These are phyloP conservation scores for Fusarium verticillioides DNA, from an alignment of 2,329 filamentous ascomycete species.

Conservation along the genomic window DNA sequence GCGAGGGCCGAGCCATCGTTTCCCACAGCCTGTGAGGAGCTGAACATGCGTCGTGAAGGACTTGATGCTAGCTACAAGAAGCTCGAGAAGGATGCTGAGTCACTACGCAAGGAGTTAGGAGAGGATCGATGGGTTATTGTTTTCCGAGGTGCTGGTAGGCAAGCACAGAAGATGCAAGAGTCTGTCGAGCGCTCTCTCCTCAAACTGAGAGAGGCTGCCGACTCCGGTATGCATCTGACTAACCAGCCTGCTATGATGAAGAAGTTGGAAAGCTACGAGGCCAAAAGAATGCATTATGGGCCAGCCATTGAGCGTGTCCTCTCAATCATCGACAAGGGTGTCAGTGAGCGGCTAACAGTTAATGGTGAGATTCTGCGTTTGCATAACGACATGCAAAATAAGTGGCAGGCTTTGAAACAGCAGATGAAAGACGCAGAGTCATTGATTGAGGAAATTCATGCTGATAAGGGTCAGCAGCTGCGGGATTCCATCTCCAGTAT, in stretches of 20 bases:
- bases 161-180: conserved; percentile 96
- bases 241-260: conserved; percentile 77
- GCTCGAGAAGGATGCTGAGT: conserved; percentile 90
- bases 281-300: conserved; percentile 93
- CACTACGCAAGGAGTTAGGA: conserved; percentile 86
- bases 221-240: conserved; percentile 77
- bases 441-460: conserved; percentile 77
- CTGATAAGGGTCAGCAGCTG: conserved; percentile 76
- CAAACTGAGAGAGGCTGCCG: conserved; percentile 84
- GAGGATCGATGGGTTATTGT: conserved; percentile 97
- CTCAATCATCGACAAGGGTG: conserved; percentile 93
- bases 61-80: conserved; percentile 90
- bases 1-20: conserved; percentile 81
- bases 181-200: conserved; percentile 88
- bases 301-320: conserved; percentile 92
- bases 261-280: conserved; percentile 92
- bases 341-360: conserved; percentile 92
- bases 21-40: conserved; percentile 89
- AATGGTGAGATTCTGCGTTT: conserved; percentile 94
- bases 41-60: conserved; percentile 77
- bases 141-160: conserved; percentile 89
- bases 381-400: conserved; percentile 85
- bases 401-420: conserved; percentile 80
- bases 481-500: conserved; percentile 95
- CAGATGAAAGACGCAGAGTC: conserved; percentile 82